Evolutionary conservation across 202 grass and related monocot species (phyloP), one percentile per base, ranked within the genome.

Genomic region (Musa balbisiana): DNA sequence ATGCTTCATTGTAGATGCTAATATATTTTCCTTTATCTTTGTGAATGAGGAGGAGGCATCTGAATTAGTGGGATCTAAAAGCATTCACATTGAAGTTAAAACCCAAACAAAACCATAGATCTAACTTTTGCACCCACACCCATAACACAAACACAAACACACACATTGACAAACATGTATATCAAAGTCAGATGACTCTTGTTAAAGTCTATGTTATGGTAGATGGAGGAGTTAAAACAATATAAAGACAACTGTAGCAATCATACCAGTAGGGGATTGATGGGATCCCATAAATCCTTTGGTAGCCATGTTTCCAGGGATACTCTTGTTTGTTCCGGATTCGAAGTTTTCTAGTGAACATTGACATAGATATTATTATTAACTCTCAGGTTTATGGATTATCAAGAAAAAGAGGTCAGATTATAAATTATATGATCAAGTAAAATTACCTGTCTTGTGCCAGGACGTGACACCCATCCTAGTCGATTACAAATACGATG

Each of bases 401-500:
- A 11, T 66, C 11, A 23, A 2, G 25, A 50, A 51, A 51, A 25
- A 23, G n/a, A 77, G 8, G 10, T 52, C 9, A 54, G 55, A 62
- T 53, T 53, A 79, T 10, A 51, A 53, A 81, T 73, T 0, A 53
- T 33, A 17, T 24, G n/a, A 24, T 64, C 51, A 20, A 78, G 14
- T 20, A 82, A 72, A 82, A 15, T 16, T 85, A 97, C 94, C 90
- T 91, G 88, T 71, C 78, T 89, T 50, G 88, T 93, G 83, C 84
- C 90, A 62, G 79, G 76, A 71, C 85, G 83, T 26, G 87, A 91
- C 64, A 93, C 94, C 94, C 94, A 93, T 71, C 94, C 86, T 55
- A 97, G 85, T 10, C 94, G 94, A 72, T 97, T 97, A 78, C 88
- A 93, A 84, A 97, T 93, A 67, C 94, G 90, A 93, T 97, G 94